Evolutionary conservation across 768 basidiomycete species (phyloP).

Genomic region (Kwoniella botswanensis): DNA sequence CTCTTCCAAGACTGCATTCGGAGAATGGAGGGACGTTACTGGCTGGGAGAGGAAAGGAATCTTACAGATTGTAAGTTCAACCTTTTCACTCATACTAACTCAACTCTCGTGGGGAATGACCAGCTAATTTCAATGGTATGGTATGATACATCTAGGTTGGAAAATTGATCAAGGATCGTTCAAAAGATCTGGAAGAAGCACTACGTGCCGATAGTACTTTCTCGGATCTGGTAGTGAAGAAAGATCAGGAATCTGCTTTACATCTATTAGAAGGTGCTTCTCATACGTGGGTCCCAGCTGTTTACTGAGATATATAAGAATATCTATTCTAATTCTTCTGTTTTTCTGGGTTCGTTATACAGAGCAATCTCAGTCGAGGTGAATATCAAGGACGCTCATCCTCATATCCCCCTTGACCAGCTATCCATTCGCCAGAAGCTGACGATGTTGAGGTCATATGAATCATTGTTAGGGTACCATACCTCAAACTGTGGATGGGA

Average conservation of each 20-base stretch:
- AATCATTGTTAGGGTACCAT: constrained; percentile 29
- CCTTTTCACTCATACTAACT: neutral
- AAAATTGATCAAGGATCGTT: constrained; percentile 31
- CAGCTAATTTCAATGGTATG: too few relatives aligned
- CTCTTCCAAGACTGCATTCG: constrained; percentile 26
- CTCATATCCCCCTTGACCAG: too few relatives aligned
- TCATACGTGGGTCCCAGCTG: constrained; percentile 22
- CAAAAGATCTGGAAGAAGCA: constrained; percentile 22
- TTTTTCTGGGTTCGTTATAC: neutral
- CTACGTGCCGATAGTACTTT: constrained; percentile 31
- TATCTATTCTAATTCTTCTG: neutral
- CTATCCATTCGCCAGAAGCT: neutral
- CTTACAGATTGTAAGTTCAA: constrained; percentile 27
- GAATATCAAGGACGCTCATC: neutral
- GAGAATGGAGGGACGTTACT: constrained; percentile 31
- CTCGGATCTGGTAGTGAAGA: constrained; percentile 27
- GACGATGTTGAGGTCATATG: neutral
- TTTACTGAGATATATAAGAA: neutral
- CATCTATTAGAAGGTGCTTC: constrained; percentile 37
- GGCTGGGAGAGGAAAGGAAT: constrained; percentile 37
- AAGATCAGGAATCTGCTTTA: constrained; percentile 28
- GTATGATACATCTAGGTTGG: constrained; percentile 21
- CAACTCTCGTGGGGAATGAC: neutral
- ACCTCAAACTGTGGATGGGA: constrained; percentile 43
- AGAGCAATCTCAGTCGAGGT: constrained; percentile 34